Conservation (phyloP, 805 yeast genomes). For the Sugiyamaella marilandica region DNA sequence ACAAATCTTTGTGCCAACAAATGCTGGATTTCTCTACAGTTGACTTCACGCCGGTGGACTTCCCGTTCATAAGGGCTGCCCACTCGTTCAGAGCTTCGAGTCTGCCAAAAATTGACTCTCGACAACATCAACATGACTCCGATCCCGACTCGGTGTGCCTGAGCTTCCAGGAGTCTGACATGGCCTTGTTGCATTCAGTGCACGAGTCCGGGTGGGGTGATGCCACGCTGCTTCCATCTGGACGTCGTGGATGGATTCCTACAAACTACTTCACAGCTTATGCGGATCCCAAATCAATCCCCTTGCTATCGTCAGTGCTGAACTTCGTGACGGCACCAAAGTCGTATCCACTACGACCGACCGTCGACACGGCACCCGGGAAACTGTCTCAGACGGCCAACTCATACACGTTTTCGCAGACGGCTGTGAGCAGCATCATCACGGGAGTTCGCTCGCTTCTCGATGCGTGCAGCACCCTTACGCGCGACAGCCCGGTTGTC, state of each 20-base stretch:
- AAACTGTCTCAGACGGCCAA: neutral
- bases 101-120: conserved; percentile 20
- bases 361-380: neutral
- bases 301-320: conserved; percentile 34
- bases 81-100: conserved; percentile 32
- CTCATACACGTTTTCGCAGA: conserved; percentile 31
- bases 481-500: conserved; percentile 32
- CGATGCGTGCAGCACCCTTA: conserved; percentile 32
- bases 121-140: conserved; percentile 23
- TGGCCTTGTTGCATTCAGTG: conserved; percentile 35
- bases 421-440: conserved; percentile 35
- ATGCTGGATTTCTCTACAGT: neutral
- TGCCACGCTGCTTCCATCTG: conserved; percentile 34
- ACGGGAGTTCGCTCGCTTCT: conserved; percentile 36
- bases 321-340: conserved; percentile 33
- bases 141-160: conserved; percentile 33
- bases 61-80: conserved; percentile 33
- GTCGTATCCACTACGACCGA: conserved; percentile 20
- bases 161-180: conserved; percentile 34
- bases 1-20: neutral
- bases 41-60: conserved; percentile 13
- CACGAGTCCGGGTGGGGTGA: conserved; percentile 44
- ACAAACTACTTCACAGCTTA: conserved; percentile 37
- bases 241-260: conserved; percentile 41
- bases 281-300: conserved; percentile 33